Percentiles rank a stretch among this genome's conserved stretches.
These are phyloP conservation scores for Fusarium penzigii DNA, from an alignment of 2,329 filamentous ascomycete species.

Conservation along the genomic window DNA sequence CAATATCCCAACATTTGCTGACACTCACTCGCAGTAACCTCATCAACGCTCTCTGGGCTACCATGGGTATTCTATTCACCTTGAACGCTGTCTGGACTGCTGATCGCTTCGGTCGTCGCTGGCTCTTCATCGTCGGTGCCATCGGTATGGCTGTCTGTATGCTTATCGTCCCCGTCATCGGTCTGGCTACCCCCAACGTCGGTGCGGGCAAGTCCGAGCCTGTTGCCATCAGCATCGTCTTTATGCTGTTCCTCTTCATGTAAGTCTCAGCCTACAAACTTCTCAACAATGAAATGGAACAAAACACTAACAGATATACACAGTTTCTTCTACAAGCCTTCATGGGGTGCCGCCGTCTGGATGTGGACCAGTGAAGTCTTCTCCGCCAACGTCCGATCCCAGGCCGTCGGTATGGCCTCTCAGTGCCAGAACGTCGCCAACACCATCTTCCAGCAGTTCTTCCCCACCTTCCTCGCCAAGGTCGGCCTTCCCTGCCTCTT, in stretches of 20 bases:
- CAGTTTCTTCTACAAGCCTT: conserved; percentile 67
- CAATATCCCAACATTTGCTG: neutral
- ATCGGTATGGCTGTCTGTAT: conserved; percentile 71
- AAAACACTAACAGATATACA: conserved; percentile 1
- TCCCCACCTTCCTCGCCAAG: conserved; percentile 66
- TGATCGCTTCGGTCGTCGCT: conserved; percentile 69
- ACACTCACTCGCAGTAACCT: conserved; percentile 44
- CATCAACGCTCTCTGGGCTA: conserved; percentile 75
- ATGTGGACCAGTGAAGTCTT: conserved; percentile 72
- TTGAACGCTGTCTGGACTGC: conserved; percentile 74
- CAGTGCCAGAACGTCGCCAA: conserved; percentile 66
- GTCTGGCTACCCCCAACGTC: conserved; percentile 52
- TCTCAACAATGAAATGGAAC: too few relatives aligned
- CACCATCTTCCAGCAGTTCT: conserved; percentile 69
- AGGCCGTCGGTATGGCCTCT: conserved; percentile 67
- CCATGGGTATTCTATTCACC: conserved; percentile 71
- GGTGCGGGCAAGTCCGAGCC: conserved; percentile 54
- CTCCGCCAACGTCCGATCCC: conserved; percentile 70
- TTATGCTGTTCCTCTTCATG: conserved; percentile 65
- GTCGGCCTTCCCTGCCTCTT: conserved; percentile 45
- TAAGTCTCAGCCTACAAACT: conserved; percentile 4
- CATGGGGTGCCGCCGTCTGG: conserved; percentile 70
- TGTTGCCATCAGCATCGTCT: conserved; percentile 68
- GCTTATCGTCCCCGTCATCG: conserved; percentile 57
- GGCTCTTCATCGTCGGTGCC: conserved; percentile 68